Conservation (phyloP, 1,139 yeast species). For the Scheffersomyces segobiensis region DNA sequence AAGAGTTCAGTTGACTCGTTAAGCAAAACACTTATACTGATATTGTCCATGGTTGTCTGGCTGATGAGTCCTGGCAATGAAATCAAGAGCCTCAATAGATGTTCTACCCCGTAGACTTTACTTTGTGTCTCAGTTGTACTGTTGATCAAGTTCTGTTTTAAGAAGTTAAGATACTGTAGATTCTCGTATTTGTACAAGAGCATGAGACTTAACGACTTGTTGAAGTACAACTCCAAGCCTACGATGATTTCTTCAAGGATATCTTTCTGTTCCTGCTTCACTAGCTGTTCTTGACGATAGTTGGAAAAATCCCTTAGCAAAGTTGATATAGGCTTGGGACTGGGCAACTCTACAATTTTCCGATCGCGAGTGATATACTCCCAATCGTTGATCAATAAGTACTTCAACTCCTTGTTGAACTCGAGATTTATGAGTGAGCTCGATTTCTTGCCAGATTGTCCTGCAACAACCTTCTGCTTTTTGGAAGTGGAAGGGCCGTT, state of each 20-base stretch:
- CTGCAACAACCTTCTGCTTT: neutral
- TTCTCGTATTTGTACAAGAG: constrained; percentile 83
- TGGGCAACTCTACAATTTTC: constrained; percentile 64
- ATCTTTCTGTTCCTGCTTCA: constrained; percentile 37
- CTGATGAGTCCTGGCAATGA: constrained; percentile 79
- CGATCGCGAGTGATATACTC: constrained; percentile 82
- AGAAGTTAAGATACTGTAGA: constrained; percentile 67
- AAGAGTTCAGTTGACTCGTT: constrained; percentile 50
- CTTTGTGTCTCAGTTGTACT: constrained; percentile 31
- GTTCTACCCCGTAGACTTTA: constrained; percentile 74
- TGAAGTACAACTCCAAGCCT: constrained; percentile 78
- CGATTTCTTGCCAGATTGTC: neutral
- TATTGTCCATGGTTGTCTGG: constrained; percentile 78
- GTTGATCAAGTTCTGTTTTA: constrained; percentile 30
- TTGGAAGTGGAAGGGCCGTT: constrained; percentile 3
- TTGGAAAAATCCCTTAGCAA: constrained; percentile 51
- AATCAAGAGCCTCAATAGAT: constrained; percentile 70
- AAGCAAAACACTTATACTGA: constrained; percentile 55
- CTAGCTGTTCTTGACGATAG: constrained; percentile 24
- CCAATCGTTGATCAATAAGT: constrained; percentile 88
- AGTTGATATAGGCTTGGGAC: constrained; percentile 48
- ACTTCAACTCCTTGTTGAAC: constrained; percentile 47
- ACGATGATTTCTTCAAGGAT: constrained; percentile 64
- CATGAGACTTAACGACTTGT: constrained; percentile 68
- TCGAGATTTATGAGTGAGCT: constrained; percentile 9